phyloP scores from a whole-genome alignment of 2,329 filamentous ascomycete species.

The Pseudogymnoascus sp. region DNA sequence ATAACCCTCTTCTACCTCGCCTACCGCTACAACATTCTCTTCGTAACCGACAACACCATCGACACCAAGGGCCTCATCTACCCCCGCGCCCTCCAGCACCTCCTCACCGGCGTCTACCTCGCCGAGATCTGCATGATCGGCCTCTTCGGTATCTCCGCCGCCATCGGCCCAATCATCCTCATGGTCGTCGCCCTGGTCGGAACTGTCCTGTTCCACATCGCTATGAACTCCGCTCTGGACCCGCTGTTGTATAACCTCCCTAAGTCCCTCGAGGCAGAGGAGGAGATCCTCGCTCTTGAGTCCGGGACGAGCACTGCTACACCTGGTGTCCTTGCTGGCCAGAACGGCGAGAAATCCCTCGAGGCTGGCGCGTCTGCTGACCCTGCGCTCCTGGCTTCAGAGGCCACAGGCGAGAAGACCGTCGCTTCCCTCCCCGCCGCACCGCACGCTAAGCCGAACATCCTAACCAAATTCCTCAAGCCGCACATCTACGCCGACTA shows the following conservation, averaged over 20 bases:
- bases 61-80: slow-evolving; percentile 87
- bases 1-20: slow-evolving; percentile 77
- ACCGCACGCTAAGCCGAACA: slow-evolving; percentile 43
- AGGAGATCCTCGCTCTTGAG: slow-evolving; percentile 33
- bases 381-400: slow-evolving; percentile 14
- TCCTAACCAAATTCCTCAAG: slow-evolving; percentile 62
- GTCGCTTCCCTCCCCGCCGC: slow-evolving; percentile 22
- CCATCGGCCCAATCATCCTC: slow-evolving; percentile 61
- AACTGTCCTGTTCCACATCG: slow-evolving; percentile 67
- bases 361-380: slow-evolving; percentile 25
- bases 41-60: slow-evolving; percentile 71
- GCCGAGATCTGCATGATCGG: slow-evolving; percentile 77
- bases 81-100: slow-evolving; percentile 77
- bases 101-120: slow-evolving; percentile 77
- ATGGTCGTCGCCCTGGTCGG: slow-evolving; percentile 72
- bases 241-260: slow-evolving; percentile 75
- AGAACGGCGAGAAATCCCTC: slow-evolving; percentile 14
- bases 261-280: slow-evolving; percentile 56
- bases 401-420: slow-evolving; percentile 13
- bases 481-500: slow-evolving; percentile 74
- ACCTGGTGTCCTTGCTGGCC: slow-evolving; percentile 18
- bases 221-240: slow-evolving; percentile 62
- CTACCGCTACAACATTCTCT: slow-evolving; percentile 86
- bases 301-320: slow-evolving; percentile 14
- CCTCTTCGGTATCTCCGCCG: slow-evolving; percentile 64